These are phyloP conservation scores for Calocybe indica DNA, from an alignment of 768 basidiomycete genomes.

Conservation along the genomic window DNA sequence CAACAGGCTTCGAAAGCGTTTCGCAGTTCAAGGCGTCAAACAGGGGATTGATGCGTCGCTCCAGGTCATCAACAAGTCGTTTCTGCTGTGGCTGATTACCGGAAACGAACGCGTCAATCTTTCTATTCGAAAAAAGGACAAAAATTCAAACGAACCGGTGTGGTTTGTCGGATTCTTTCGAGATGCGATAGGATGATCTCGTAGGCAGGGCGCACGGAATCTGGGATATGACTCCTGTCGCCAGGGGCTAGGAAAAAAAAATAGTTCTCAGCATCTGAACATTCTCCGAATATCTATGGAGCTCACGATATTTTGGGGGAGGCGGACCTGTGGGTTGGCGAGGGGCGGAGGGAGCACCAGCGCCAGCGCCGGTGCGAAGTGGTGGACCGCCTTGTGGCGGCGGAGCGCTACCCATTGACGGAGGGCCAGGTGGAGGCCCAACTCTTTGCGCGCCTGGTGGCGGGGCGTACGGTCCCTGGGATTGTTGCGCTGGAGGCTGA, in stretches of 20 bases:
- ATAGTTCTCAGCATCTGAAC: conserved; percentile 2
- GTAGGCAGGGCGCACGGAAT: conserved; percentile 57
- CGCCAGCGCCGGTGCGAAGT: conserved; percentile 27
- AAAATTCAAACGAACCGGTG: conserved; percentile 52
- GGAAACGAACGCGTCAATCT: neutral
- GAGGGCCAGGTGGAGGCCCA: conserved; percentile 2
- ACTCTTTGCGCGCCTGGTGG: conserved; percentile 29
- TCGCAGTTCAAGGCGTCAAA: conserved; percentile 93
- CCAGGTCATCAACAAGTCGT: conserved; percentile 80
- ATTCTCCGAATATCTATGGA: neutral
- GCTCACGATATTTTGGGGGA: conserved; percentile 44
- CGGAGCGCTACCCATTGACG: conserved; percentile 2
- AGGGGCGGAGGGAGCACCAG: conserved; percentile 12
- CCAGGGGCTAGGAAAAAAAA: conserved; percentile 59
- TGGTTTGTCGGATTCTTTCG: conserved; percentile 39
- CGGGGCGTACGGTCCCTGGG: conserved; percentile 34
- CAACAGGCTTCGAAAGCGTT: conserved; percentile 63
- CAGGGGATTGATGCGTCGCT: conserved; percentile 76
- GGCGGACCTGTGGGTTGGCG: conserved; percentile 22
- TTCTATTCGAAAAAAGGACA: conserved; percentile 5
- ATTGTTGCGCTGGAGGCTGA: conserved; percentile 14
- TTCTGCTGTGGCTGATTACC: conserved; percentile 66
- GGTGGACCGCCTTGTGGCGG: conserved; percentile 15
- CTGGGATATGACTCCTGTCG: conserved; percentile 89
- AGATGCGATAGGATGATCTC: conserved; percentile 25